Evolutionary conservation across 2,329 filamentous ascomycete genomes (phyloP), one percentile per base, ranked within the genome.

Genomic region (Curvularia eragrostidis): DNA sequence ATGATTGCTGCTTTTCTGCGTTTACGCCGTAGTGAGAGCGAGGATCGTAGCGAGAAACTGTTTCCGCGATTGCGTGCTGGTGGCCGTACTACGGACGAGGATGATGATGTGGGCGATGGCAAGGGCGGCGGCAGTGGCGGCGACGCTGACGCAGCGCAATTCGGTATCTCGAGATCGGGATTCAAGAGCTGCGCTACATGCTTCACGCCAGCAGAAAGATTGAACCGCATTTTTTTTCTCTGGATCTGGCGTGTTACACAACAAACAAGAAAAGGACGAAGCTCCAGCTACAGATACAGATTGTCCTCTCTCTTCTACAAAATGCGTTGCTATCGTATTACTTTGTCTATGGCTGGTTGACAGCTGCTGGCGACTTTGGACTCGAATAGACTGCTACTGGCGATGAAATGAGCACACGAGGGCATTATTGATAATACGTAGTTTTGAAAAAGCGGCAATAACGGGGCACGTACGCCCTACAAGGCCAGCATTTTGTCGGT

Each of bases 121-220:
- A 24, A 5, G 12, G 24, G n/a, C 18, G 43, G 28, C 10, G 26
- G 2, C 9, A 21, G 26, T 9, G 41, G 23, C 9, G 26, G n/a
- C 18, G 43, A 18, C 15, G 21, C 21, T 7, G 42, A 44, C 10
- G 30, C 32, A 18, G 44, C 41, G 24, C 48, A 9, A 18, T 52
- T 41, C 19, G 54, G 54, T 18, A 57, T 57, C 15, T 48, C 34
- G 19, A 57, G 46, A 26, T 57, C 54, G 21, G 54, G 54, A 7
- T 57, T 57, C 15, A 57, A 5, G 24, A 51, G 43, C 44, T 54
- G 54, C 10, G 54, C 44, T 5, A 57, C 52, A 19, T 48, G 43
- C 44, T 57, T 57, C 36, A 54, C 28, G 39, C 39, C 38, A 1
- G 49, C 28, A 12, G 39, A 23, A 13, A 52, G 6, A 24, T 43